These are phyloP conservation scores for Ceraceosorus guamensis DNA, from an alignment of 1,284 basidiomycete genomes.

Conservation along the genomic window DNA sequence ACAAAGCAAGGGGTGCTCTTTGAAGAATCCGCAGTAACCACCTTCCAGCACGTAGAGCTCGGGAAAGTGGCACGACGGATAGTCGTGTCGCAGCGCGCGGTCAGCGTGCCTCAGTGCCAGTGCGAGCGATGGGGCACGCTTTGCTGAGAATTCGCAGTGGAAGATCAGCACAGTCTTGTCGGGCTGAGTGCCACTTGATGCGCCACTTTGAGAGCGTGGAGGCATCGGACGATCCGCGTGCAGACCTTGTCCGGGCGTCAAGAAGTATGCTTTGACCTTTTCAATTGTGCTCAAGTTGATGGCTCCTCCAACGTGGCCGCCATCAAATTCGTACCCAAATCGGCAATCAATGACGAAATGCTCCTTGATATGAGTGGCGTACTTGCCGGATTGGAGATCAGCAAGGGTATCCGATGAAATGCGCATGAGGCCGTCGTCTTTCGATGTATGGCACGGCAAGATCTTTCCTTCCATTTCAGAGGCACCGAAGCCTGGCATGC, in stretches of 20 bases:
- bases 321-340: constrained; percentile 91
- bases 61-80: constrained; percentile 89
- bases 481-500: constrained; percentile 39
- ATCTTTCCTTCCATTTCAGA: constrained; percentile 66
- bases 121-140: constrained; percentile 93
- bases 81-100: constrained; percentile 73
- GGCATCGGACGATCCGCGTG: constrained; percentile 37
- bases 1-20: constrained; percentile 62
- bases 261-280: constrained; percentile 71
- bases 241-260: constrained; percentile 53
- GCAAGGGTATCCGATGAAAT: constrained; percentile 64
- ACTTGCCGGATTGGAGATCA: constrained; percentile 35
- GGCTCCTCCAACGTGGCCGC: constrained; percentile 86
- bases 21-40: constrained; percentile 83
- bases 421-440: constrained; percentile 89
- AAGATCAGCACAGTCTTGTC: constrained; percentile 80
- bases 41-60: constrained; percentile 96
- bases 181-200: too few species aligned
- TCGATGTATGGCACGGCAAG: constrained; percentile 83
- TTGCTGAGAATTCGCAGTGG: constrained; percentile 95
- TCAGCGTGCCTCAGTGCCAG: constrained; percentile 86
- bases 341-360: constrained; percentile 79
- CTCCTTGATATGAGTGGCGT: constrained; percentile 28
- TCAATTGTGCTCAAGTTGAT: constrained; percentile 81
- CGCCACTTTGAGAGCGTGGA: constrained; percentile 60